A percentile compares a stretch with the other conserved stretches of the same genome.
Evolutionary conservation across 768 basidiomycete species (phyloP).

Genomic region (Mycena polygramma): DNA sequence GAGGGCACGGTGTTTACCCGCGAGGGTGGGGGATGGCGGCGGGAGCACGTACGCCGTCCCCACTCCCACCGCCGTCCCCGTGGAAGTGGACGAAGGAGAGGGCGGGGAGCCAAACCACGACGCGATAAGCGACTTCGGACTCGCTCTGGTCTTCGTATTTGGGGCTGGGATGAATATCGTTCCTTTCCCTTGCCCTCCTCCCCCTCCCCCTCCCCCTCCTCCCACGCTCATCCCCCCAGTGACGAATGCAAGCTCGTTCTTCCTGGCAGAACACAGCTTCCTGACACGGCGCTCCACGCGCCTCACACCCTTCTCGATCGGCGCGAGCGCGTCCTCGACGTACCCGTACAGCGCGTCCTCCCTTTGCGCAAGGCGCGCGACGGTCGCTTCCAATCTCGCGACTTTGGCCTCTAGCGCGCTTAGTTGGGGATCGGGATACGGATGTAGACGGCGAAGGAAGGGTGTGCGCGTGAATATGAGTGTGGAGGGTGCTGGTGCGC

Average conservation of each 20-base stretch:
- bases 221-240: too few species aligned
- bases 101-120: not conserved
- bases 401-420: constrained; percentile 8
- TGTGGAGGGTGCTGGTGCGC: constrained; percentile 74
- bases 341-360: constrained; percentile 14
- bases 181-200: not conserved
- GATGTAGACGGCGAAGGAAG: constrained; percentile 15
- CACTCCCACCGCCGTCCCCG: too few species aligned
- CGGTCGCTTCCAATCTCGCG: not conserved
- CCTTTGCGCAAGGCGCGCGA: not conserved
- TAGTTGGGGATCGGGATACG: not conserved
- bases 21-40: not conserved
- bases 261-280: constrained; percentile 12
- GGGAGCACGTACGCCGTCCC: not conserved
- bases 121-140: not conserved
- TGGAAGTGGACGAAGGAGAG: too few species aligned
- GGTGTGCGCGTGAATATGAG: constrained; percentile 66
- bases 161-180: constrained; percentile 25
- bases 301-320: constrained; percentile 23
- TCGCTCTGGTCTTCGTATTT: not conserved
- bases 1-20: not conserved
- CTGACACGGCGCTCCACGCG: constrained; percentile 25
- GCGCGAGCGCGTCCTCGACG: constrained; percentile 28
- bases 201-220: too few species aligned
- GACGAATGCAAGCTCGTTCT: not conserved